Evolutionary conservation across 129 eudicot species (phyloP).

Genomic region (Flaveria sonorensis): DNA sequence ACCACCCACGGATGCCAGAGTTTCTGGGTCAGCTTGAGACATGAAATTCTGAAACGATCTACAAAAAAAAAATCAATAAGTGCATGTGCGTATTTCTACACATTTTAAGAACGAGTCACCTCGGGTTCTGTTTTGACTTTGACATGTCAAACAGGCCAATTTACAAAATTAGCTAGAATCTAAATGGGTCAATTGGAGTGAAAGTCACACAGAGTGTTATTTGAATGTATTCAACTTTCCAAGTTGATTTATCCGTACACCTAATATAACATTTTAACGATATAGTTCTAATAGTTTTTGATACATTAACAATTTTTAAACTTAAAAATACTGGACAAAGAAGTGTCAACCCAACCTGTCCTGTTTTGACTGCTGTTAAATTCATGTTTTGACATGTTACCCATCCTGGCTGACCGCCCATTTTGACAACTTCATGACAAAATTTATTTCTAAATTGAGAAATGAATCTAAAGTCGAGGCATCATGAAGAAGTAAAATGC

Average conservation of each 20-base stretch:
- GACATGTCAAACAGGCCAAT: background rate
- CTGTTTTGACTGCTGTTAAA: no score
- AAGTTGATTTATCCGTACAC: background rate
- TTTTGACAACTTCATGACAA: background rate
- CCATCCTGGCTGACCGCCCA: background rate
- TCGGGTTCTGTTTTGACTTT: background rate
- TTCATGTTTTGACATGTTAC: background rate
- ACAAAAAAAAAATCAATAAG: conserved; percentile 16
- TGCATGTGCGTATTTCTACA: conserved; percentile 22
- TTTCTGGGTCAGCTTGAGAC: conserved; percentile 78
- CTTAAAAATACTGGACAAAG: no score
- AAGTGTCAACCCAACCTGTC: no score
- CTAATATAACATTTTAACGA: background rate
- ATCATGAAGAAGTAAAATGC: no score
- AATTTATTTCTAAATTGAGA: no score
- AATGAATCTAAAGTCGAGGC: no score
- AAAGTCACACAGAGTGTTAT: background rate
- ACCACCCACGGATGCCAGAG: conserved; percentile 57
- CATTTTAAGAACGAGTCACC: background rate
- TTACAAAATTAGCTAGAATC: background rate
- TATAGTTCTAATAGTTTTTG: background rate
- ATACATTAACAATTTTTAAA: background rate
- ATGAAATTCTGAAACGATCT: conserved; percentile 82
- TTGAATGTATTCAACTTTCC: background rate
- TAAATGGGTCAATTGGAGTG: background rate